A percentile compares a stretch with the other conserved stretches of the same genome.
phyloP scores from a whole-genome alignment of 768 basidiomycete species.

The Lactarius hatsudake region DNA sequence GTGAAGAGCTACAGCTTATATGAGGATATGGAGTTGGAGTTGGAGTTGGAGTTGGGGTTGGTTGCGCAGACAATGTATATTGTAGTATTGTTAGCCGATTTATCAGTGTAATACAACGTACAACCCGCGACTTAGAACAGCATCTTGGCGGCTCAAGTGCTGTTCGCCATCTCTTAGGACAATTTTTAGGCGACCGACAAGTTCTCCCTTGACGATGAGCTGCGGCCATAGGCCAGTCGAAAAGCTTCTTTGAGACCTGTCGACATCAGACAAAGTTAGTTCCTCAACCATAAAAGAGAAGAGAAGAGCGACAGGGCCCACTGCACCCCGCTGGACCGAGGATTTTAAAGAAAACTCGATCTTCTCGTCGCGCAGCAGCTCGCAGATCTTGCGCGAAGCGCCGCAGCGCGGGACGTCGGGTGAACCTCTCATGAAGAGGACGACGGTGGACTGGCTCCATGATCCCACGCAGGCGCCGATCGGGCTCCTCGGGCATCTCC shows the following conservation, averaged over 20 bases:
- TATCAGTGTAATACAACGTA: not conserved
- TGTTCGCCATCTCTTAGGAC: constrained; percentile 84
- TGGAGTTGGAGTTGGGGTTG: not conserved
- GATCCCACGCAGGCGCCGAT: constrained; percentile 56
- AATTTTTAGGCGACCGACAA: constrained; percentile 94
- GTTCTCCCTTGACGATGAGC: constrained; percentile 83
- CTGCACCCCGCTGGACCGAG: not conserved
- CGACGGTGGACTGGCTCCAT: constrained; percentile 67
- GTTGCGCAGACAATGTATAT: not conserved
- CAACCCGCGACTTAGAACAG: not conserved
- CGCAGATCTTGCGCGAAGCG: constrained; percentile 57
- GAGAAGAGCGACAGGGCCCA: constrained; percentile 12
- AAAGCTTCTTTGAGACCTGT: constrained; percentile 52
- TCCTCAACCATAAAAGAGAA: not conserved
- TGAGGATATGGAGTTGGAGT: not conserved
- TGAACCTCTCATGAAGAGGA: constrained; percentile 66
- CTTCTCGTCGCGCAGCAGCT: constrained; percentile 45
- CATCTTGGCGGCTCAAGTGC: not conserved
- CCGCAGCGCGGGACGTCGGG: constrained; percentile 60
- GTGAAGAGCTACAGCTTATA: not conserved
- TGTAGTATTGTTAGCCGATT: not conserved
- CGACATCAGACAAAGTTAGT: constrained; percentile 18
- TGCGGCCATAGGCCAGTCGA: constrained; percentile 62
- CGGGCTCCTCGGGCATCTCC: constrained; percentile 67
- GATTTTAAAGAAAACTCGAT: constrained; percentile 40